Conservation (phyloP, 306 rosid species). For the Oxytropis ochrocephala region DNA sequence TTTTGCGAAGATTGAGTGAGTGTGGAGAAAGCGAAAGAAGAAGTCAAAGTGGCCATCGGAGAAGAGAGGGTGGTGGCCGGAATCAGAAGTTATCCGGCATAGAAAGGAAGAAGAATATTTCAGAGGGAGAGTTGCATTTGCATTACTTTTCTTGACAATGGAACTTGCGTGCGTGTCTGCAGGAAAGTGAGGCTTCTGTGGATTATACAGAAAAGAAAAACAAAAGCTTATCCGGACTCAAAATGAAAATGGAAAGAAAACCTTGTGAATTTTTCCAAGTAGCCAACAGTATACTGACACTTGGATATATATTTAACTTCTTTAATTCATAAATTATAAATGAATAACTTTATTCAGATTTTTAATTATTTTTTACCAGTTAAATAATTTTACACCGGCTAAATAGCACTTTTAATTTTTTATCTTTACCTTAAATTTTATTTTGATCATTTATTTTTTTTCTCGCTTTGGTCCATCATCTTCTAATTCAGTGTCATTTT, state of each 20-base stretch:
- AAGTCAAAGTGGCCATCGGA: constrained; percentile 69
- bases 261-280: not conserved
- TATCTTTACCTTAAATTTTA: too few relatives aligned
- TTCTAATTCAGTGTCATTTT: too few relatives aligned
- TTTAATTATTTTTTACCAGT: too few relatives aligned
- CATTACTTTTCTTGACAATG: not conserved
- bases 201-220: not conserved
- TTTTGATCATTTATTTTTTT: too few relatives aligned
- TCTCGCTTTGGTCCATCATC: too few relatives aligned
- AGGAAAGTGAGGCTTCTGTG: constrained; percentile 30
- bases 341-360: too few relatives aligned
- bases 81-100: constrained; percentile 12
- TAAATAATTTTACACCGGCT: too few relatives aligned
- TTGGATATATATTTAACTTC: not conserved
- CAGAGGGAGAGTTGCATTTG: not conserved
- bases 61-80: not conserved
- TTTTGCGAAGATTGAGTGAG: constrained; percentile 54
- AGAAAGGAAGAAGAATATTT: constrained; percentile 3
- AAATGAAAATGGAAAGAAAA: too few relatives aligned
- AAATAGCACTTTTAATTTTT: too few relatives aligned
- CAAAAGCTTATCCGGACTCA: constrained; percentile 62
- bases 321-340: too few relatives aligned
- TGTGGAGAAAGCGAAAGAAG: constrained; percentile 60
- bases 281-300: constrained; percentile 35
- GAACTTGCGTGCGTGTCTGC: not conserved